A percentile compares a stretch with the other conserved stretches of the same genome.
phyloP scores from a whole-genome alignment of 2,329 filamentous ascomycete species.

The Saccharata proteae region DNA sequence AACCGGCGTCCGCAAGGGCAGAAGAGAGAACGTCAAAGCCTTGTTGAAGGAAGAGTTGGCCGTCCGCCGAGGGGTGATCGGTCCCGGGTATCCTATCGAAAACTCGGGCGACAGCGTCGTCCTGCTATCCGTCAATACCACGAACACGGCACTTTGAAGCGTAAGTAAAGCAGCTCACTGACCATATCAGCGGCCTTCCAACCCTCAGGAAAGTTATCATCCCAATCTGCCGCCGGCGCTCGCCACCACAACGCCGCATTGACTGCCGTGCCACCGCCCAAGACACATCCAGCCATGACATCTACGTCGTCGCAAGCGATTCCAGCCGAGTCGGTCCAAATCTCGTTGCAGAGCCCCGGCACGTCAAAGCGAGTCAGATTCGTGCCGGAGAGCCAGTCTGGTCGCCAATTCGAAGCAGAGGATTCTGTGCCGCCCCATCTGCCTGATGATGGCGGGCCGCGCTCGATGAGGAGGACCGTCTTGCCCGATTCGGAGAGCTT shows the following conservation, averaged over 20 bases:
- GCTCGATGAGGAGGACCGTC: slow-evolving; percentile 47
- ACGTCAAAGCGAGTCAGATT: slow-evolving; percentile 60
- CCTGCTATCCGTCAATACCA: no score
- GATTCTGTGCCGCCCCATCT: slow-evolving; percentile 50
- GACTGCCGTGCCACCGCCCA: slow-evolving; percentile 55
- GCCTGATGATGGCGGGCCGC: slow-evolving; percentile 44
- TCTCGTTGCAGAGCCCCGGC: slow-evolving; percentile 59
- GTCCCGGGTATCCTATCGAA: slow-evolving; percentile 63
- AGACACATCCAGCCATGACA: slow-evolving; percentile 59
- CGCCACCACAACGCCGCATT: slow-evolving; percentile 61
- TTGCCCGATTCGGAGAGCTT: slow-evolving; percentile 52
- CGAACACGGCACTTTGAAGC: no score
- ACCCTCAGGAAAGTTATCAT: slow-evolving; percentile 58
- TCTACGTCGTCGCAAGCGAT: slow-evolving; percentile 59
- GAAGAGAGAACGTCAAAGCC: slow-evolving; percentile 51
- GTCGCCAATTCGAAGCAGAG: slow-evolving; percentile 21
- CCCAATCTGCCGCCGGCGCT: slow-evolving; percentile 54
- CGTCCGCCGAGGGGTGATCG: slow-evolving; percentile 52
- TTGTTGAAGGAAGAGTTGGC: slow-evolving; percentile 53
- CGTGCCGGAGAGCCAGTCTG: slow-evolving; percentile 46
- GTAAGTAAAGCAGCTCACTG: no score
- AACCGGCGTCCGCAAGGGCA: slow-evolving; percentile 49
- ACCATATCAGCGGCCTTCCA: slow-evolving; percentile 58
- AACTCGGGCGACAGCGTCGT: slow-evolving; percentile 45
- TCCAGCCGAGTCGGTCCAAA: slow-evolving; percentile 51